Percentiles rank a stretch among this genome's conserved stretches.
These are phyloP conservation scores for Dalechampia spathulata DNA, from an alignment of 441 rosid genomes.

Conservation along the genomic window DNA sequence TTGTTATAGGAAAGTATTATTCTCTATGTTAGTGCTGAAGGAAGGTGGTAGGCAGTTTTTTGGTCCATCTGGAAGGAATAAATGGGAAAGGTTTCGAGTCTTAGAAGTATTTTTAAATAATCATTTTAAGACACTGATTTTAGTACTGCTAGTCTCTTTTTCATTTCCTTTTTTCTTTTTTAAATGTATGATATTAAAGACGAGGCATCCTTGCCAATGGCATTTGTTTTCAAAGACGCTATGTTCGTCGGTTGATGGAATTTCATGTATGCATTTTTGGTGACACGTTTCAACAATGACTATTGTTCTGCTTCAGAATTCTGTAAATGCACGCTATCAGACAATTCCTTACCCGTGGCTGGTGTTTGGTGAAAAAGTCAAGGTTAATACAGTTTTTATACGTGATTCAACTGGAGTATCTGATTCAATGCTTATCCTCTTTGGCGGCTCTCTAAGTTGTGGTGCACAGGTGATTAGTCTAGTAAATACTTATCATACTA, in stretches of 20 bases:
- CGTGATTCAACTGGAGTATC: slow-evolving; percentile 97
- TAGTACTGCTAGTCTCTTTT: too few relatives aligned
- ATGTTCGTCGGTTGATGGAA: neutral
- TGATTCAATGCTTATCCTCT: slow-evolving; percentile 84
- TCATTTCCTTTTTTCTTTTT: too few relatives aligned
- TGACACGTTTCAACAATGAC: neutral
- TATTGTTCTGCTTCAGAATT: slow-evolving; percentile 56
- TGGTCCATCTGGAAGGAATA: too few relatives aligned
- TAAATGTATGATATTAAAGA: too few relatives aligned
- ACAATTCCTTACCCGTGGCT: slow-evolving; percentile 96
- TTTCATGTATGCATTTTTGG: neutral
- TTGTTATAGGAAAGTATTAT: too few relatives aligned
- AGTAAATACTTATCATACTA: neutral
- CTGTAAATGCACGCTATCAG: slow-evolving; percentile 87
- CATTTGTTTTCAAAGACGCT: neutral
- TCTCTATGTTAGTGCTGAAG: too few relatives aligned
- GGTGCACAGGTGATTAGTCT: slow-evolving; percentile 59
- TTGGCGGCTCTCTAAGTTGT: slow-evolving; percentile 68
- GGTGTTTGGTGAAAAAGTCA: slow-evolving; percentile 96
- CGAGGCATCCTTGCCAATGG: too few relatives aligned
- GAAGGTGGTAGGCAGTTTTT: too few relatives aligned
- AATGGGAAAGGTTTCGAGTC: too few relatives aligned
- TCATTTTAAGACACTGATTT: too few relatives aligned
- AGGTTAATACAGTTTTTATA: slow-evolving; percentile 84
- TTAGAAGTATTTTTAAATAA: too few relatives aligned